Evolutionary conservation across 352 stramenopile genomes (phyloP), one percentile per base, ranked within the genome.

Genomic region (Porosira glacialis): DNA sequence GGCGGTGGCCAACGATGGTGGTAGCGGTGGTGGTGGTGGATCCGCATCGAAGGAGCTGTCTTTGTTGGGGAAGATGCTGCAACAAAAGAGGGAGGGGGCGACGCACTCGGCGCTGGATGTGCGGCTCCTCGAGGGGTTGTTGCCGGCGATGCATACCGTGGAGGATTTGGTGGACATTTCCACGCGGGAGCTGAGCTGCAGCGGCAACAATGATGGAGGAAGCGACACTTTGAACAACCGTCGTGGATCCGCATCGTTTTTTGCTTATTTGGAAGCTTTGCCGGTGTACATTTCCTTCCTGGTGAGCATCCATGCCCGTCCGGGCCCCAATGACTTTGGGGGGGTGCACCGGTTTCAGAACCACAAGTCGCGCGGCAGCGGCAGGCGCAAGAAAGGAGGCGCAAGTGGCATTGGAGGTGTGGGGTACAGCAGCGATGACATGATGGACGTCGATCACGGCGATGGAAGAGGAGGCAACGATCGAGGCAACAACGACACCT

Each of bases 231-330:
- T 39, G 10, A 39, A 61, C 17, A 21, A 36, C 11, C 61, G 51
- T 21, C 33, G 35, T 4, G 50, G 57, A 1, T 5, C 44, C 19
- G 31, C 55, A 17, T 13, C 15, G 7, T 7, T 13, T 15, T 84
- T 88, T 58, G 67, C 67, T 2, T 71, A 83, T 17, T 73, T 78
- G 33, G 81, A 83, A 59, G 71, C 74, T 36, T 49, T 87, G 35
- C 57, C 79, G 17, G 3, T 70, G 1, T 88, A 87, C 39, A 44
- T 89, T 24, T 80, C 80, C 38, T 82, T 88, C n/a, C 47, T 81
- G 22, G 62, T 84, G 7, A 61, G 81, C 51, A 61, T 74, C 52
- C 60, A 84, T 55, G 81, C 71, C 15, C 78, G 59, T 44, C 68
- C 75, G 31, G 75, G 70, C 15, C 56, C 67, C 28, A 82, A 86